Base-by-base conservation (phyloP, 768 basidiomycete species). In the Strobilomyces dryophilus region DNA sequence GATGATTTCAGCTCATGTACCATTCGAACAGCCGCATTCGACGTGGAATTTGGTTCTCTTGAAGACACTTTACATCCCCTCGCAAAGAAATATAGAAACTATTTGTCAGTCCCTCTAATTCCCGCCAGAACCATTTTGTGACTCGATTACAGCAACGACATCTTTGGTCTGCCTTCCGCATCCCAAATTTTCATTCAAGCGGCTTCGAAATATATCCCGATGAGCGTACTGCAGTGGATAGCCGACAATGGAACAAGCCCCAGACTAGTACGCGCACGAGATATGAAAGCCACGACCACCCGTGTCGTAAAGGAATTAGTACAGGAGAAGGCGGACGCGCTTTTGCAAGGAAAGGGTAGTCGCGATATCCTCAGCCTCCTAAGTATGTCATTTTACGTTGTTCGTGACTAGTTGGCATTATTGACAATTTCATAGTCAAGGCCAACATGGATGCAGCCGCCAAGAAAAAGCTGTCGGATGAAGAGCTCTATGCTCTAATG, bases 1-100 rank as follows among this genome's bases (percentile, higher is more conserved):
- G 18, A 10, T 8, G 18, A 5, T 9, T 8, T 24, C 20, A 15
- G 3, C 27, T 20, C 21, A 26, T 7, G n/a, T 29, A 49, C 31
- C 21, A 27, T 20, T 6, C 24, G 26, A 10, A 48, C n/a, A 66
- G 79, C 74, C 32, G 77, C 74, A 26, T 80, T 81, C 52, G 80
- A 79, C 45, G 73, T 62, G 39, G 43, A 56, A n/a, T 59, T 62
- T 3, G 32, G 40, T 5, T 11, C 51, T 0, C 14, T 56, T 5
- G 27, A 50, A 32, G 35, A 54, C 8, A 20, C 45, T 18, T 24
- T 35, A 0, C 60, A 62, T 35, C 52, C 55, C 3, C 43, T 59
- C 1, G 53, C 34, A 18, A 45, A 8, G 49, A 6, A 9, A 8
- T 62, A 59, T 18, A 50, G 6, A 3, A 56, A 56, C 14, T 31